phyloP scores from a whole-genome alignment of 73 alveolate genomes.

The Blepharisma japonicum region DNA sequence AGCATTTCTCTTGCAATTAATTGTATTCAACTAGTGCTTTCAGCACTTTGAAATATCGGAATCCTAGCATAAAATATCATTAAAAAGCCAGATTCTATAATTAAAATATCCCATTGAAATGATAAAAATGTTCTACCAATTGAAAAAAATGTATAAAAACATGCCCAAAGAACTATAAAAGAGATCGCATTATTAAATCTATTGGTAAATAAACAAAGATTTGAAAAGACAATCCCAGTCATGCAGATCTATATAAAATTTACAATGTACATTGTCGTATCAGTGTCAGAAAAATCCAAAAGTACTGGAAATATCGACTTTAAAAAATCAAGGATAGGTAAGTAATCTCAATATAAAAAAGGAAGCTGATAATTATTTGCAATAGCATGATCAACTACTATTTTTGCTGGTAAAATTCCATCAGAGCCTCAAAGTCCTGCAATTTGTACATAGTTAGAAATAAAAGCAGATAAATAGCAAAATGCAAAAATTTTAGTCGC shows the following conservation, averaged over 20 bases:
- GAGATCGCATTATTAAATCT: conserved; percentile 43
- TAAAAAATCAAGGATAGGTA: not conserved
- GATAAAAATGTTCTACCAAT: conserved; percentile 67
- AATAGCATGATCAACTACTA: not conserved
- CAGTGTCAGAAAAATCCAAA: conserved; percentile 40
- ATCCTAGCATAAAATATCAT: conserved; percentile 55
- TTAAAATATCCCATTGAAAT: conserved; percentile 85
- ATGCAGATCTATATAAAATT: no score
- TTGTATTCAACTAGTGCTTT: not conserved
- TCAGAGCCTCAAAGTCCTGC: conserved; percentile 34
- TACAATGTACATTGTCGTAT: conserved; percentile 29
- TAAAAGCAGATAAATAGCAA: conserved; percentile 37
- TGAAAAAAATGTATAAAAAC: conserved; percentile 46
- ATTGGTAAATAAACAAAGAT: conserved; percentile 35
- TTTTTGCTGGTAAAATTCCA: conserved; percentile 37
- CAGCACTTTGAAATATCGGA: not conserved
- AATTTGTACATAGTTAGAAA: conserved; percentile 38
- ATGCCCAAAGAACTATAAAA: conserved; percentile 51
- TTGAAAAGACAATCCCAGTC: not conserved
- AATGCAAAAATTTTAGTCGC: conserved; percentile 29
- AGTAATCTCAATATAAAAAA: conserved; percentile 33
- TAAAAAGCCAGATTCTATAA: conserved; percentile 76
- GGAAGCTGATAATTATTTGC: conserved; percentile 43
- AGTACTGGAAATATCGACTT: conserved; percentile 27
- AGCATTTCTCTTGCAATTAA: conserved; percentile 56